A percentile compares a stretch with the other conserved stretches of the same genome.
Conservation (phyloP, 495 filamentous ascomycete species). For the Hypoxylon trugodes region DNA sequence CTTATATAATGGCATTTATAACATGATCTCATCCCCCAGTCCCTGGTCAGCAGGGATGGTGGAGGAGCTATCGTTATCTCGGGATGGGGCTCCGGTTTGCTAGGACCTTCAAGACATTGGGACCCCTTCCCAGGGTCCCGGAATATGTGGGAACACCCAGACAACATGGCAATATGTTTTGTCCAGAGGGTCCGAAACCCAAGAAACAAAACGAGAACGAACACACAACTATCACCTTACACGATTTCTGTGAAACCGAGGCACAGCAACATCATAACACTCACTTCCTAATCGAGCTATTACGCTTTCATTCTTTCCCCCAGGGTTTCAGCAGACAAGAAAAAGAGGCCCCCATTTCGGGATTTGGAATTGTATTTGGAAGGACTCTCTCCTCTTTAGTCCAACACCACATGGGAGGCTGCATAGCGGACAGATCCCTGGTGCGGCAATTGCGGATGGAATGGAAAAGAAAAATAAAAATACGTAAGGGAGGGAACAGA, state of each 20-base stretch:
- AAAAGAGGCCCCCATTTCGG: too few relatives aligned
- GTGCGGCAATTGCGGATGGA: not conserved
- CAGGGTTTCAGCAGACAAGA: too few relatives aligned
- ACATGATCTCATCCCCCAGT: not conserved
- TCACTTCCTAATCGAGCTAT: not conserved
- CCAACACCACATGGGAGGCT: too few relatives aligned
- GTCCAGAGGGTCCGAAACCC: slow-evolving; percentile 17
- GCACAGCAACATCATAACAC: not conserved
- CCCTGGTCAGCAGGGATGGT: slow-evolving; percentile 1
- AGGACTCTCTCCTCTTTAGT: too few relatives aligned
- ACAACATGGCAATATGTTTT: not conserved
- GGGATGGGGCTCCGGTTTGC: slow-evolving; percentile 15
- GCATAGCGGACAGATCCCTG: too few relatives aligned
- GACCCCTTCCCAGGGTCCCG: slow-evolving; percentile 18
- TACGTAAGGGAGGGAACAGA: not conserved
- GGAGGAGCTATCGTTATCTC: slow-evolving; percentile 12
- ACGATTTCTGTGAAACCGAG: not conserved
- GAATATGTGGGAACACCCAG: slow-evolving; percentile 14
- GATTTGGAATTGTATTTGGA: too few relatives aligned
- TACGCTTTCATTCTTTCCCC: too few relatives aligned
- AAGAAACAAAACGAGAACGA: slow-evolving; percentile 7
- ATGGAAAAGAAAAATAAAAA: not conserved
- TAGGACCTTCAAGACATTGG: not conserved
- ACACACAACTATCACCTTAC: not conserved
- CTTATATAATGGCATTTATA: not conserved